phyloP scores from a whole-genome alignment of 305 asterid genomes.

The Striga hermonthica region DNA sequence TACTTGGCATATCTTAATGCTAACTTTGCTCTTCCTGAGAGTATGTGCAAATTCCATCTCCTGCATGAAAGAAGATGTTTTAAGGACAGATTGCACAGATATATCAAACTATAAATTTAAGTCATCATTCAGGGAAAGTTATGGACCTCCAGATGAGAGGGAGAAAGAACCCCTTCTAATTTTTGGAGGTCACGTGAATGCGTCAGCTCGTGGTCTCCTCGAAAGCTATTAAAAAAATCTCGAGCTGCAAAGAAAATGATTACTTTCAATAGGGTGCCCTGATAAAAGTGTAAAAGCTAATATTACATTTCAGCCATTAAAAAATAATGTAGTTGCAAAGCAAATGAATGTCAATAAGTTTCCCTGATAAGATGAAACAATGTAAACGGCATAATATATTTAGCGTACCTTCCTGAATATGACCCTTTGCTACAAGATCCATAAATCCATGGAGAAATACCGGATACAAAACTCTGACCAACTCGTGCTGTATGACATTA shows the following conservation, averaged over 20 bases:
- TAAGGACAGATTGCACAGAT: conserved; percentile 18
- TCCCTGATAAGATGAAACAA: conserved; percentile 4
- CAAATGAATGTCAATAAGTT: conserved; percentile 13
- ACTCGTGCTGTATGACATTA: conserved; percentile 63
- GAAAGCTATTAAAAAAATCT: conserved; percentile 64
- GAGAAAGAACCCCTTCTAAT: conserved; percentile 79
- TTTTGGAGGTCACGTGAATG: conserved; percentile 78
- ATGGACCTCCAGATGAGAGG: conserved; percentile 73
- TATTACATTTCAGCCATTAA: conserved; percentile 40
- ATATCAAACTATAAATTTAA: conserved; percentile 8
- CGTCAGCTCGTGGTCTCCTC: conserved; percentile 80
- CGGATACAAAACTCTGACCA: conserved; percentile 82
- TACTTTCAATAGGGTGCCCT: conserved; percentile 13
- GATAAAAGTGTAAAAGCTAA: not conserved
- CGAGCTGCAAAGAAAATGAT: conserved; percentile 47
- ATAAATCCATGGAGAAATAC: conserved; percentile 79
- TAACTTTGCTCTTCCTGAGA: conserved; percentile 71
- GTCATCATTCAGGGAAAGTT: conserved; percentile 29
- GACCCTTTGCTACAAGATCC: conserved; percentile 83
- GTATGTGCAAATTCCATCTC: conserved; percentile 90
- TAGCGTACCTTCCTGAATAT: conserved; percentile 65
- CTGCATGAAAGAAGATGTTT: conserved; percentile 36
- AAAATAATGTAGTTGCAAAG: conserved; percentile 62
- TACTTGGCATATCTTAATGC: conserved; percentile 75
- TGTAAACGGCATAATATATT: conserved; percentile 12